Conservation (phyloP, 148 eudicot genomes). For the Limonium bicolor region DNA sequence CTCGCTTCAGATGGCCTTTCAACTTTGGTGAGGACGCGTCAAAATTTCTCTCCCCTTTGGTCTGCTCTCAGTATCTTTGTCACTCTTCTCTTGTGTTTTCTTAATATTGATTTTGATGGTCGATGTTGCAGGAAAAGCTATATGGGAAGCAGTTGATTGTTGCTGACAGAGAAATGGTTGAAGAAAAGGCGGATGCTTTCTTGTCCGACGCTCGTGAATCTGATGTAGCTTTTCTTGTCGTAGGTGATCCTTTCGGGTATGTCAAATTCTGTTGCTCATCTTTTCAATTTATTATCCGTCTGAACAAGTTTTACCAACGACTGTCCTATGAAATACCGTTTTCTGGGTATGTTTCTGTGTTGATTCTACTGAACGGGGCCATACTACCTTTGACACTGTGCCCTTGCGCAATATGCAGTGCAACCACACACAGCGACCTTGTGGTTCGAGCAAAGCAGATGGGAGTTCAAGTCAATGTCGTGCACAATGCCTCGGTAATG, state of each 20-base stretch:
- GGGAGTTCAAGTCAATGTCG: slow-evolving; percentile 60
- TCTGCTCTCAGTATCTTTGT: background rate
- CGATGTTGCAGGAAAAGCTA: slow-evolving; percentile 36
- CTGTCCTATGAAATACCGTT: too few relatives aligned
- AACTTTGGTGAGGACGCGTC: slow-evolving; percentile 23
- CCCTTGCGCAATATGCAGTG: slow-evolving; percentile 25
- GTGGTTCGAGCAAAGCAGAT: slow-evolving; percentile 84
- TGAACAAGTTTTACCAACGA: too few relatives aligned
- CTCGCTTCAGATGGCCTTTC: slow-evolving; percentile 59
- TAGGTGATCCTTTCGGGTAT: slow-evolving; percentile 98
- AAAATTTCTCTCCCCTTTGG: background rate
- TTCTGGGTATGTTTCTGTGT: too few relatives aligned
- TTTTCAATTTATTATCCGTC: too few relatives aligned
- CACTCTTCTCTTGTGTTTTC: background rate
- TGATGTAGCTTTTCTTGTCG: slow-evolving; percentile 85
- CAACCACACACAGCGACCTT: slow-evolving; percentile 91
- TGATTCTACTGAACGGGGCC: too few relatives aligned
- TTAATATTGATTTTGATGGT: background rate
- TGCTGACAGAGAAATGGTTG: slow-evolving; percentile 89
- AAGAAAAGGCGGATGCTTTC: slow-evolving; percentile 67
- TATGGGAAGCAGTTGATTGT: slow-evolving; percentile 59
- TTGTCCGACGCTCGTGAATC: slow-evolving; percentile 47
- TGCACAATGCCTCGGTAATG: slow-evolving; percentile 90
- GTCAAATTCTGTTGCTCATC: background rate
- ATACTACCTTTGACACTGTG: too few relatives aligned